Conservation (phyloP, 176 grass and related monocot genomes). For the Musa troglodytarum region DNA sequence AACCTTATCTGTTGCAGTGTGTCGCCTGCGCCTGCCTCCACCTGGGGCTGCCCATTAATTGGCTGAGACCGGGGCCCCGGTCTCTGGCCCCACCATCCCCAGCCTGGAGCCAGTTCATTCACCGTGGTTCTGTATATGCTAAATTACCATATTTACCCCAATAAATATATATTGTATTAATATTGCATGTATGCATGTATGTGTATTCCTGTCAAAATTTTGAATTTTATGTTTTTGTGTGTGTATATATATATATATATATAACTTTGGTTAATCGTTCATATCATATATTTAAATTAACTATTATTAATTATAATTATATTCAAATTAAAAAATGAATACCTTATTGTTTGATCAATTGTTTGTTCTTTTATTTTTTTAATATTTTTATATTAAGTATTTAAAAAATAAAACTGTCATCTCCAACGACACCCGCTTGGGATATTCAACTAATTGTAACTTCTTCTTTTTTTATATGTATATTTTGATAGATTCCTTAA, state of each 20-base stretch:
- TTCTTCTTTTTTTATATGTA: too few species aligned
- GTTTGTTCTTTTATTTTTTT: background rate
- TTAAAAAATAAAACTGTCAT: too few species aligned
- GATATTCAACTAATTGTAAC: too few species aligned
- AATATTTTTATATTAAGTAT: too few species aligned
- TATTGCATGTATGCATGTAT: background rate
- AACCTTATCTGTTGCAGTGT: slow-evolving; percentile 25
- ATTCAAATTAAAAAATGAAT: background rate
- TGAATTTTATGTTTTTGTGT: background rate
- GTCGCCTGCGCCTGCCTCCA: background rate
- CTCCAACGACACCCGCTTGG: too few species aligned
- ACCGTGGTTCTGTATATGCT: background rate
- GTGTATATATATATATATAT: background rate
- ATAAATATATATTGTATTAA: background rate
- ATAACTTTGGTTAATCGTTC: background rate
- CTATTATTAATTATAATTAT: background rate
- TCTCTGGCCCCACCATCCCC: too few species aligned
- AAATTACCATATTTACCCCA: background rate
- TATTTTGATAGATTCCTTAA: too few species aligned
- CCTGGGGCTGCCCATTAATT: too few species aligned
- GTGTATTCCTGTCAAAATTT: background rate
- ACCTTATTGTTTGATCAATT: background rate
- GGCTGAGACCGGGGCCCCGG: too few species aligned
- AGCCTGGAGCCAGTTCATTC: background rate
- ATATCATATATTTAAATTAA: background rate